These are phyloP conservation scores for Combretum micranthum DNA, from an alignment of 345 rosid genomes.

Conservation along the genomic window DNA sequence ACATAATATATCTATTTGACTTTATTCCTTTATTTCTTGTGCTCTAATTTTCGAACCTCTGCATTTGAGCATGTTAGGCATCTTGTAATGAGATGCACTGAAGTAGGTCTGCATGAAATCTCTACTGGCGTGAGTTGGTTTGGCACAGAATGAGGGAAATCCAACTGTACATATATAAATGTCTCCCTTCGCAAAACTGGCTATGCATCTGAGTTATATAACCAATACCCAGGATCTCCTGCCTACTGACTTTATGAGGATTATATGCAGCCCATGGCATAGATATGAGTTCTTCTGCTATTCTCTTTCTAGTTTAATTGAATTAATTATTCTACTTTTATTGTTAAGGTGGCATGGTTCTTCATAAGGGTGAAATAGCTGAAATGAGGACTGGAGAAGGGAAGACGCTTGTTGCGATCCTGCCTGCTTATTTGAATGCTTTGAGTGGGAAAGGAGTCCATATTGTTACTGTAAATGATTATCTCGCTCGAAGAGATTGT, in stretches of 20 bases:
- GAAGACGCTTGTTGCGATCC: slow-evolving; percentile 92
- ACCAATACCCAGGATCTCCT: too few relatives aligned
- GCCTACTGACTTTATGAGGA: too few relatives aligned
- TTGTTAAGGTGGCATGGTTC: slow-evolving; percentile 89
- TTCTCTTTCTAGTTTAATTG: neutral
- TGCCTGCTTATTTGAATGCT: slow-evolving; percentile 95
- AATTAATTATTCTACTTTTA: neutral
- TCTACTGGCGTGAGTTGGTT: too few relatives aligned
- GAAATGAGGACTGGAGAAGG: slow-evolving; percentile 99
- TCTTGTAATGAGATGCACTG: too few relatives aligned
- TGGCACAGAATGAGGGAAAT: too few relatives aligned
- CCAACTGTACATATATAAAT: too few relatives aligned
- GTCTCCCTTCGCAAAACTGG: too few relatives aligned
- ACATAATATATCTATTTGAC: neutral
- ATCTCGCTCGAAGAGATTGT: slow-evolving; percentile 90
- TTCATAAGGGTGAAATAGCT: slow-evolving; percentile 94
- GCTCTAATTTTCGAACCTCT: neutral
- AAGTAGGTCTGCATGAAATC: too few relatives aligned
- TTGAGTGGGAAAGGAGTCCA: slow-evolving; percentile 93
- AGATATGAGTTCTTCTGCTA: neutral
- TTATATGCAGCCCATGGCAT: neutral
- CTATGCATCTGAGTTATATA: too few relatives aligned
- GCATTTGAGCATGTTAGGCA: neutral
- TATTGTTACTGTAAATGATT: slow-evolving; percentile 95
- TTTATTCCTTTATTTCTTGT: neutral